Percentiles rank a stretch among this genome's conserved stretches.
Conservation (phyloP, 2,329 filamentous ascomycete genomes). For the Cladosporium cucumerinum region DNA sequence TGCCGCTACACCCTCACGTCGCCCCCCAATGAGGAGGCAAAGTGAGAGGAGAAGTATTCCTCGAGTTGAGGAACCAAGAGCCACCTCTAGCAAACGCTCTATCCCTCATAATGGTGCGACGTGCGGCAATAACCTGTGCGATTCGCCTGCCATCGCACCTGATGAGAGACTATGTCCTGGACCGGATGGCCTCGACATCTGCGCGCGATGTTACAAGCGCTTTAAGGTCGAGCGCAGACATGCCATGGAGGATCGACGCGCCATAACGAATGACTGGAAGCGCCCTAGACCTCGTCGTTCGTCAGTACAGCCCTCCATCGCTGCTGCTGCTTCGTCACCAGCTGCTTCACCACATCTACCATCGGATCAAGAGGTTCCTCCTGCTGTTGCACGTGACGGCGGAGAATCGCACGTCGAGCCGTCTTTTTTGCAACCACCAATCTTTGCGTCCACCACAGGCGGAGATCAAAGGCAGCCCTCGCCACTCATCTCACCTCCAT, state of each 20-base stretch:
- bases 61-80: neutral
- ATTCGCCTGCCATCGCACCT: neutral
- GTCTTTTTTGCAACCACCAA: neutral
- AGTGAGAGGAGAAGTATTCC: slow-evolving; percentile 7
- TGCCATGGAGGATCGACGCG: slow-evolving; percentile 13
- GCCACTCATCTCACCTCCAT: neutral
- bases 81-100: slow-evolving; percentile 1
- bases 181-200: slow-evolving; percentile 4
- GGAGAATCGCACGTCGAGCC: neutral
- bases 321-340: too few relatives aligned
- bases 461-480: neutral
- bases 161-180: slow-evolving; percentile 9
- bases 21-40: neutral
- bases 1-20: neutral
- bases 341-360: neutral
- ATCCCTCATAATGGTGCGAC: slow-evolving; percentile 10
- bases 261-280: slow-evolving; percentile 9
- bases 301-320: neutral
- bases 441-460: neutral
- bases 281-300: slow-evolving; percentile 1
- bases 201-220: slow-evolving; percentile 8
- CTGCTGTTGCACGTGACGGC: neutral
- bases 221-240: slow-evolving; percentile 11
- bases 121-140: slow-evolving; percentile 3
- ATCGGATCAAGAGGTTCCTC: neutral